phyloP scores from a whole-genome alignment of 2,329 filamentous ascomycete genomes.

The Diaporthe batatas region DNA sequence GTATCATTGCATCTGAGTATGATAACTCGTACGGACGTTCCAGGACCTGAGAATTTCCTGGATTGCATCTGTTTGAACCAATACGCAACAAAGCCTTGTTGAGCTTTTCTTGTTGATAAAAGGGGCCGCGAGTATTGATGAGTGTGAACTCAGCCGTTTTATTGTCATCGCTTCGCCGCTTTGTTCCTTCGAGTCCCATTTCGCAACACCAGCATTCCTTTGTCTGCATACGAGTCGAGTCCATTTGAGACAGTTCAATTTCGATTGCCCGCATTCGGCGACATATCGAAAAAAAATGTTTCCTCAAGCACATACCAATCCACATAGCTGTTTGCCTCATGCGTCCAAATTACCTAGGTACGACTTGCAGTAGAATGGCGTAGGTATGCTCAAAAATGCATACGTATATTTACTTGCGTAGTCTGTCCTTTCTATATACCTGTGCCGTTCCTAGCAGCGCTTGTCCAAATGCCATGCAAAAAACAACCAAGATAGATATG shows the following conservation, averaged over 20 bases:
- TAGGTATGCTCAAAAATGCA: neutral
- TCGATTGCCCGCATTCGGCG: slow-evolving; percentile 15
- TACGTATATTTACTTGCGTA: neutral
- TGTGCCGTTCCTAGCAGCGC: neutral
- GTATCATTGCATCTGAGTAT: no score
- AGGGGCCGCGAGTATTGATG: neutral
- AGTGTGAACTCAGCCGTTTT: neutral
- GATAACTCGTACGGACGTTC: no score
- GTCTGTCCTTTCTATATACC: neutral
- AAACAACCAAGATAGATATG: neutral
- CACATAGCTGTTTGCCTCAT: neutral
- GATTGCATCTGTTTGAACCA: neutral
- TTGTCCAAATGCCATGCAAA: neutral
- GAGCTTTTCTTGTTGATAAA: neutral
- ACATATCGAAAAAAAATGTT: neutral
- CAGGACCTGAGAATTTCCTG: neutral
- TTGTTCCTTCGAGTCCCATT: neutral
- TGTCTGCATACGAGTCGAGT: neutral
- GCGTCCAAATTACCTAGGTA: neutral
- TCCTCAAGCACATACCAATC: neutral
- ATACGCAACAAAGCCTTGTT: neutral
- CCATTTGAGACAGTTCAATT: neutral
- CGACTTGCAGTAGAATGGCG: neutral
- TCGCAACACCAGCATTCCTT: neutral
- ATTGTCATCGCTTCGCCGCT: neutral